Conservation (phyloP, 495 filamentous ascomycete genomes). For the Bombardia bombarda region DNA sequence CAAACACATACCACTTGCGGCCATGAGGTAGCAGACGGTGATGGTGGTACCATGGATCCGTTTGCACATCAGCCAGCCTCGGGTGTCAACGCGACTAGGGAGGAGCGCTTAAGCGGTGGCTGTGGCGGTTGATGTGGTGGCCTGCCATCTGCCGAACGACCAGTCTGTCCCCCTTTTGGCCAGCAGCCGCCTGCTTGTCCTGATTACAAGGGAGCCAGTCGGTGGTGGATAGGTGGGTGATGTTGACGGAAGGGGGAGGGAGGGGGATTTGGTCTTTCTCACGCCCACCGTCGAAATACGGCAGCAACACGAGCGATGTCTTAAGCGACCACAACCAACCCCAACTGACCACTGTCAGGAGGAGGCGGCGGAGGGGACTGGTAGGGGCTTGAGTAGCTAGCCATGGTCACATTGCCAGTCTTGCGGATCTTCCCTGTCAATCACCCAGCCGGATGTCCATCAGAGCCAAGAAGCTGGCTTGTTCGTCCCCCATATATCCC, state of each 20-base stretch:
- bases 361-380: neutral
- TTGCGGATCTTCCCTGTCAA: conserved; percentile 1
- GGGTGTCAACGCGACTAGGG: neutral
- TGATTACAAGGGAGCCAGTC: neutral
- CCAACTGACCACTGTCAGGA: neutral
- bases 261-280: neutral
- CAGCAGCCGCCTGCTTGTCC: neutral
- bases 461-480: neutral
- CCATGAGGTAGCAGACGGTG: neutral
- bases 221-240: neutral
- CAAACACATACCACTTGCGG: neutral
- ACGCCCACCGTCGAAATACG: neutral
- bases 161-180: neutral
- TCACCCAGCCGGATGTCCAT: conserved; percentile 6
- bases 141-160: neutral
- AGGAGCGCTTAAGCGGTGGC: neutral
- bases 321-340: neutral
- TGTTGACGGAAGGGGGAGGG: neutral
- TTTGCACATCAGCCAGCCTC: neutral
- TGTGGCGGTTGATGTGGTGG: neutral
- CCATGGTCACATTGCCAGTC: conserved; percentile 1
- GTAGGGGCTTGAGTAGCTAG: conserved; percentile 1
- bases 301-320: neutral
- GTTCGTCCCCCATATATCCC: no score
- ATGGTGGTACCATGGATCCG: neutral